Base-by-base conservation (phyloP, 1,284 basidiomycete genomes). In the Boletus smithii region DNA sequence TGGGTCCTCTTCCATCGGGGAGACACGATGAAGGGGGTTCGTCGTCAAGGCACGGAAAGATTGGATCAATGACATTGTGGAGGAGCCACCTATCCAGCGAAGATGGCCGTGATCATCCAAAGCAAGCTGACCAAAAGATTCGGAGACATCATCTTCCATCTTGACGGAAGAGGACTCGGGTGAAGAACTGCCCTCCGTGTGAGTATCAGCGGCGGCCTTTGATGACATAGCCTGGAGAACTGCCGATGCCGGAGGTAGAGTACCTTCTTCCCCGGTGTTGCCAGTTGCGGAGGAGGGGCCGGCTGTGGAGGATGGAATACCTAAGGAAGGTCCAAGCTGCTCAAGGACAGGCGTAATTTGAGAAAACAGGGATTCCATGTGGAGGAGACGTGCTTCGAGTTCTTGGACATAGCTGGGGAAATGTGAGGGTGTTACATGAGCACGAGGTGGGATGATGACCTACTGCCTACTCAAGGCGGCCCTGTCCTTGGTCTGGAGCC, bases 71-170 rank as follows among this genome's bases (percentile, higher is more conserved):
- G 90, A 89, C 81, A 94, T 87, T 9, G 91, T 91, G 22, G 89
- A 92, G 8, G 90, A 92, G 39, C 89, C 86, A 27, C 91, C 91
- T 58, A 94, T 93, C 91, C 91, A 94, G 52, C 91, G 82, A 73
- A 88, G 83, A 67, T 92, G 90, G 18, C 91, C 91, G 57, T 91
- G 84, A 65, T 93, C 91, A 60, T 94, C 91, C 38, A 91, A 75
- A 22, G 89, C 86, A 47, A 93, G 79, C 63, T 92, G 90, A 17
- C 90, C 91, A 60, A 90, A 85, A 22, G 85, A 83, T 62, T 91
- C 88, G 56, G 79, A 81, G 55, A 89, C 76, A 65, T 88, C 87
- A 57, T 77, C 76, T 72, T 79, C 82, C 55, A 79, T 74, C 71
- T 83, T 88, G 63, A 78, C 71, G 51, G 73, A 74, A 50, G 73